Conservation (phyloP, 2,329 filamentous ascomycete genomes). For the Geosmithia morbida region DNA sequence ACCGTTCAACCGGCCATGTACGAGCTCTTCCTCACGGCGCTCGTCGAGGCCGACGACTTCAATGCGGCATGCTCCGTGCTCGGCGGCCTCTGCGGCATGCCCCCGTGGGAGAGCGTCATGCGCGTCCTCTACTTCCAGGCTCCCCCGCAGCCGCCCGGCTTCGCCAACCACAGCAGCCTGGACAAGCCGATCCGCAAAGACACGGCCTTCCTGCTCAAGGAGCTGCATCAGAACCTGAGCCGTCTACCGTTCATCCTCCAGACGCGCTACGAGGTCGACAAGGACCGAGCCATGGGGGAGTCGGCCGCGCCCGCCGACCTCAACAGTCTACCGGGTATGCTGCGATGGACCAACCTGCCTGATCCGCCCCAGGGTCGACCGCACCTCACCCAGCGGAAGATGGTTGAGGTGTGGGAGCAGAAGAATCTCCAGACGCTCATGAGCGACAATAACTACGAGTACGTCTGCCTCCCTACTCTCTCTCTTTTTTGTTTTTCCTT, state of each 20-base stretch:
- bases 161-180: slow-evolving; percentile 25
- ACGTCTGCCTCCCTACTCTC: slow-evolving; percentile 8
- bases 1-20: slow-evolving; percentile 25
- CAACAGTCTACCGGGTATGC: slow-evolving; percentile 27
- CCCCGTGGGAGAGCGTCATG: slow-evolving; percentile 30
- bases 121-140: slow-evolving; percentile 41
- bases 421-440: slow-evolving; percentile 31
- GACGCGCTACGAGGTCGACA: slow-evolving; percentile 36
- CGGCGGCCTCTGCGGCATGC: slow-evolving; percentile 42
- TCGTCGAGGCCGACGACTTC: slow-evolving; percentile 34
- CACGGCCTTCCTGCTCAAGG: slow-evolving; percentile 28
- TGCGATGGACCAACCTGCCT: slow-evolving; percentile 46
- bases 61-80: slow-evolving; percentile 35
- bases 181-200: slow-evolving; percentile 23
- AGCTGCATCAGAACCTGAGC: slow-evolving; percentile 36
- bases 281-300: slow-evolving; percentile 30
- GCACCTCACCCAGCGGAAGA: slow-evolving; percentile 34
- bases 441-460: slow-evolving; percentile 38
- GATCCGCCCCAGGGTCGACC: slow-evolving; percentile 36
- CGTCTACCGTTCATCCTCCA: slow-evolving; percentile 44
- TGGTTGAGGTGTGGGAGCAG: slow-evolving; percentile 40
- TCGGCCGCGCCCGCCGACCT: slow-evolving; percentile 18
- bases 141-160: slow-evolving; percentile 26
- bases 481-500: not conserved
- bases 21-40: slow-evolving; percentile 43